Percentiles rank a stretch among this genome's conserved stretches.
These are phyloP conservation scores for Paulownia fortunei DNA, from an alignment of 257 asterid species.

Conservation along the genomic window DNA sequence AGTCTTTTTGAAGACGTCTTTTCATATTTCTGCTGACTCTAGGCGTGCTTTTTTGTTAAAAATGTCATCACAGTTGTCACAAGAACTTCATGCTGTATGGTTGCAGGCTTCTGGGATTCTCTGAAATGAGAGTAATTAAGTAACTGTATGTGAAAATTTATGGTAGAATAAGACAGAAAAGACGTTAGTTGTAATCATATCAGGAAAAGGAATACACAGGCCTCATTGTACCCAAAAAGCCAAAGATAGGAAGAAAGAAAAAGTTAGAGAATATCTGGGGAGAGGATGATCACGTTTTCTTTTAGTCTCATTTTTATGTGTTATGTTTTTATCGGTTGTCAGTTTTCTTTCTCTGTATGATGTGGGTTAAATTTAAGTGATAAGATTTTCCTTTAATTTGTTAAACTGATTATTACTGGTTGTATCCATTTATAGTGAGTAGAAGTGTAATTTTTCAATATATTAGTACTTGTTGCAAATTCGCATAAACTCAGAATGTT, in stretches of 20 bases:
- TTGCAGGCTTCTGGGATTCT: background rate
- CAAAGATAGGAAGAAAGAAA: background rate
- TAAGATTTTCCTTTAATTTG: background rate
- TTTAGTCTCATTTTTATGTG: background rate
- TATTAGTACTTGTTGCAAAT: background rate
- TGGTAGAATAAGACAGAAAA: background rate
- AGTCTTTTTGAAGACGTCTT: background rate
- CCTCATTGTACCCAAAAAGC: background rate
- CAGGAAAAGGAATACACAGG: conserved; percentile 3
- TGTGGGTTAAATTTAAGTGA: background rate
- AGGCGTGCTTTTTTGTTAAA: conserved; percentile 1
- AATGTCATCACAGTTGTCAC: background rate
- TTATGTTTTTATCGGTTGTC: background rate
- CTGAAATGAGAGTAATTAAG: background rate
- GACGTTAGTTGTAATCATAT: background rate
- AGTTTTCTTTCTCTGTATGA: conserved; percentile 3
- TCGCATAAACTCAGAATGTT: conserved; percentile 5
- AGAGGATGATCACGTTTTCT: background rate
- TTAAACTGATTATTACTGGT: background rate
- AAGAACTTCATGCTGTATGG: conserved; percentile 3
- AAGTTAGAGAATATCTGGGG: background rate
- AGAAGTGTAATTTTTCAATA: background rate
- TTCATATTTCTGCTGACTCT: background rate
- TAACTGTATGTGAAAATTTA: background rate
- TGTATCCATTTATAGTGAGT: background rate